phyloP scores from a whole-genome alignment of 2,329 filamentous ascomycete genomes.

The Pyrenophora seminiperda region DNA sequence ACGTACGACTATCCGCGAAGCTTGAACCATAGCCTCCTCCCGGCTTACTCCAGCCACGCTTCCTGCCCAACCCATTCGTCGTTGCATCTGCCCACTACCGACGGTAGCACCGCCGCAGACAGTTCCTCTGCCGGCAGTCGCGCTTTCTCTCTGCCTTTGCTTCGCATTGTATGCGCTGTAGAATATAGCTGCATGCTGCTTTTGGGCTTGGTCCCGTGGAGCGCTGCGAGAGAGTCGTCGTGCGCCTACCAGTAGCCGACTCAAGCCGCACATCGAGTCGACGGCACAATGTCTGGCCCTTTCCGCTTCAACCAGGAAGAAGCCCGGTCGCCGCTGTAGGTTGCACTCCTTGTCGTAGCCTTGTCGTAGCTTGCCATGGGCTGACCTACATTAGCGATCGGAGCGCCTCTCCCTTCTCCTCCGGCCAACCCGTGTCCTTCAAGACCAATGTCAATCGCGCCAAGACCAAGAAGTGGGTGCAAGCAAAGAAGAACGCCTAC shows the following conservation, averaged over 20 bases:
- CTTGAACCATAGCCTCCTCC: constrained; percentile 10
- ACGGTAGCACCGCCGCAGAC: neutral
- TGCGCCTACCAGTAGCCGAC: constrained; percentile 7
- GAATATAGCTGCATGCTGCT: constrained; percentile 2
- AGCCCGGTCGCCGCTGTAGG: constrained; percentile 48
- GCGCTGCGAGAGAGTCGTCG: constrained; percentile 1
- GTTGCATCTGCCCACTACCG: constrained; percentile 2
- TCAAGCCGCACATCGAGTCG: constrained; percentile 1
- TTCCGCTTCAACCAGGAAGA: constrained; percentile 47
- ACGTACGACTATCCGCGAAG: constrained; percentile 16
- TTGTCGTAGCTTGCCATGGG: neutral
- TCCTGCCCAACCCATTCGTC: constrained; percentile 3
- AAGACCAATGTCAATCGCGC: constrained; percentile 84
- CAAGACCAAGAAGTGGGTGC: constrained; percentile 94
- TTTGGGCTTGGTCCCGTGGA: constrained; percentile 26
- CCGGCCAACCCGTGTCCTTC: constrained; percentile 63
- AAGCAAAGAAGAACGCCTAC: constrained; percentile 84
- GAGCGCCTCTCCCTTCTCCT: constrained; percentile 31
- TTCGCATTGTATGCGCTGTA: constrained; percentile 25
- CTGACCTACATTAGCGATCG: constrained; percentile 36
- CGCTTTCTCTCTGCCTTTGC: too few relatives aligned
- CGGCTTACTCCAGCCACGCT: constrained; percentile 9
- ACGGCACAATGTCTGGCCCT: constrained; percentile 47
- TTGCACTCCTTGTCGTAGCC: constrained; percentile 1
- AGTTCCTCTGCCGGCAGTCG: neutral